These are phyloP conservation scores for Thielaviopsis musarum DNA, from an alignment of 2,329 filamentous ascomycete species.

Conservation along the genomic window DNA sequence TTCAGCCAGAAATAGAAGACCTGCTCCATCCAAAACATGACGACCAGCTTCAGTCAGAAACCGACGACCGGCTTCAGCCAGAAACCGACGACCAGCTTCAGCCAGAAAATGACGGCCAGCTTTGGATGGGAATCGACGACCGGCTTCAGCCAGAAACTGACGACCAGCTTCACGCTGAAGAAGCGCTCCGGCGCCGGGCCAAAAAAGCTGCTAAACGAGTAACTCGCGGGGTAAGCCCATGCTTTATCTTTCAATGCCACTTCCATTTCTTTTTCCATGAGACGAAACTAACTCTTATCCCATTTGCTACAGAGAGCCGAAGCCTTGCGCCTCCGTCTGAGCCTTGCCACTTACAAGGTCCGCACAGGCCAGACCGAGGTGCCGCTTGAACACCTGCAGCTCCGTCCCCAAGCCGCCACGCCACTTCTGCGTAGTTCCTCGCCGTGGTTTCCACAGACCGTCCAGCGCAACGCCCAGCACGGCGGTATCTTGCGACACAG, in stretches of 20 bases:
- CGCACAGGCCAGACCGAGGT: slow-evolving; percentile 53
- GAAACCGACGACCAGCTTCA: too few relatives aligned
- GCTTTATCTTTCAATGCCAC: too few relatives aligned
- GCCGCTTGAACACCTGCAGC: slow-evolving; percentile 46
- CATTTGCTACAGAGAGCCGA: slow-evolving; percentile 38
- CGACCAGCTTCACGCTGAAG: too few relatives aligned
- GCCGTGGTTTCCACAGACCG: slow-evolving; percentile 26
- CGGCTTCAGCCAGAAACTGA: too few relatives aligned
- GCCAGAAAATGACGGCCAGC: too few relatives aligned
- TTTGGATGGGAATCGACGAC: too few relatives aligned
- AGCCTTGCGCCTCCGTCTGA: slow-evolving; percentile 49
- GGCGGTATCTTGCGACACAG: too few relatives aligned
- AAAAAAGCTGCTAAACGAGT: slow-evolving; percentile 8
- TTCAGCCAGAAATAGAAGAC: too few relatives aligned
- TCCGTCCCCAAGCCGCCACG: slow-evolving; percentile 31
- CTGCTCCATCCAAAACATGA: too few relatives aligned
- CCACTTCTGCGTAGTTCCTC: slow-evolving; percentile 22
- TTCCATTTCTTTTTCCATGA: background rate
- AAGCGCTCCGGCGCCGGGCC: background rate
- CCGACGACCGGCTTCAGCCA: too few relatives aligned
- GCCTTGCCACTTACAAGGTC: slow-evolving; percentile 59
- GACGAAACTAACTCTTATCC: too few relatives aligned
- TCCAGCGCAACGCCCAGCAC: slow-evolving; percentile 20
- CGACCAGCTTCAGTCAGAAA: too few relatives aligned
- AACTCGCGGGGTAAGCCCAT: slow-evolving; percentile 23